Percentiles rank a stretch among this genome's conserved stretches.
Evolutionary conservation across 2,329 filamentous ascomycete species (phyloP).

Genomic region (Massarina eburnea): DNA sequence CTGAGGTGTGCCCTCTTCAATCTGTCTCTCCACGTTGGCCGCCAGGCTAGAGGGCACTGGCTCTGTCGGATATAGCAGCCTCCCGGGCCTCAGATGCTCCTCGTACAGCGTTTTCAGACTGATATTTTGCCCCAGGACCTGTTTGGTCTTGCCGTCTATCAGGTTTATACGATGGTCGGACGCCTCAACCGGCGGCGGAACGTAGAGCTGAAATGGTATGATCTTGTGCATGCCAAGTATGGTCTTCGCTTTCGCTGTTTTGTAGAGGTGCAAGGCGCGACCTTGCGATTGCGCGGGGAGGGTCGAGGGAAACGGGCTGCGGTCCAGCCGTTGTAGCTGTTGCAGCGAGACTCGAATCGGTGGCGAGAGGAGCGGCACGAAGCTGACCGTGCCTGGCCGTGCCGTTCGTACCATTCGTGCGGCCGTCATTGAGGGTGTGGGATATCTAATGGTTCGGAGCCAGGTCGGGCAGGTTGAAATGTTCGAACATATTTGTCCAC

Average conservation of each 20-base stretch:
- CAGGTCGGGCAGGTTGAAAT: not conserved
- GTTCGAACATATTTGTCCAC: not conserved
- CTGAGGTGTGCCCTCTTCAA: slow-evolving; percentile 1
- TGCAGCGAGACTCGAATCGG: slow-evolving; percentile 17
- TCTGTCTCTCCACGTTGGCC: slow-evolving; percentile 2
- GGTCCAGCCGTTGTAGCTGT: slow-evolving; percentile 13
- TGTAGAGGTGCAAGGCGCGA: slow-evolving; percentile 30
- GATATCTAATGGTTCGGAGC: no score
- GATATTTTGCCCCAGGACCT: slow-evolving; percentile 2
- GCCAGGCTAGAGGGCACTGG: slow-evolving; percentile 5
- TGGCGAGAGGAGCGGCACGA: slow-evolving; percentile 20
- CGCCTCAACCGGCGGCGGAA: slow-evolving; percentile 3
- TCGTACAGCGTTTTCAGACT: slow-evolving; percentile 19
- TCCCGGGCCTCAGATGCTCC: slow-evolving; percentile 20
- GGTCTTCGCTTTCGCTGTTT: slow-evolving; percentile 25
- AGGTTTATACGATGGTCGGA: slow-evolving; percentile 25
- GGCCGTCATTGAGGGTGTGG: not conserved
- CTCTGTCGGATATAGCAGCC: slow-evolving; percentile 18
- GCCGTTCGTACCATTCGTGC: not conserved
- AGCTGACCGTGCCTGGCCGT: not conserved
- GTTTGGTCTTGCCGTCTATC: not conserved
- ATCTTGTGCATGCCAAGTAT: slow-evolving; percentile 30
- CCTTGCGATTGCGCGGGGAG: slow-evolving; percentile 14
- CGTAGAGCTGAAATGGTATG: slow-evolving; percentile 18
- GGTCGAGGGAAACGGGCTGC: slow-evolving; percentile 4